phyloP scores from a whole-genome alignment of 2,329 filamentous ascomycete genomes.

The Pseudocercospora eumusae region DNA sequence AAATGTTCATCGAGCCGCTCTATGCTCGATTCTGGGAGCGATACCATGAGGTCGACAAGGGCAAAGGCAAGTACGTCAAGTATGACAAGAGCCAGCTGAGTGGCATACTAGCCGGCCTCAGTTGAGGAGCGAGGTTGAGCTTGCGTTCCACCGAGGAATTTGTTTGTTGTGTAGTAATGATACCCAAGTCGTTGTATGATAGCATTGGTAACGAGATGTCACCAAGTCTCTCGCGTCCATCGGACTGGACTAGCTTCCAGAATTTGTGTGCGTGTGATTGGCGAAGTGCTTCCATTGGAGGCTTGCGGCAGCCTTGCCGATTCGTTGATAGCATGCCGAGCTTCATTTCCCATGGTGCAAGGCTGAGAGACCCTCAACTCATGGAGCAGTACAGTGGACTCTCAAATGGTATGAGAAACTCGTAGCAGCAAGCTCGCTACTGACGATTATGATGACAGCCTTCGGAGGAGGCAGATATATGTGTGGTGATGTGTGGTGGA shows the following conservation, averaged over 20 bases:
- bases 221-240: not conserved
- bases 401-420: not conserved
- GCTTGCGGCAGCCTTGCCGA: slow-evolving; percentile 4
- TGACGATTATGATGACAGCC: not conserved
- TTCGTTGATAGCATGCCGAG: slow-evolving; percentile 15
- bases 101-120: slow-evolving; percentile 52
- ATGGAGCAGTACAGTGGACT: not conserved
- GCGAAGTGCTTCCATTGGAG: not conserved
- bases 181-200: slow-evolving; percentile 1
- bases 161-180: slow-evolving; percentile 2
- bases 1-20: slow-evolving; percentile 87
- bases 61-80: slow-evolving; percentile 96
- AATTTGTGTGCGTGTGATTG: not conserved
- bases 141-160: not conserved
- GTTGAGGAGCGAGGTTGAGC: slow-evolving; percentile 3
- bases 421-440: not conserved
- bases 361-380: not conserved
- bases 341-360: slow-evolving; percentile 16
- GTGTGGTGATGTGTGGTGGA: not conserved
- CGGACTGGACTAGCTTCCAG: not conserved
- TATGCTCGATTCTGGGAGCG: slow-evolving; percentile 96
- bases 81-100: slow-evolving; percentile 86
- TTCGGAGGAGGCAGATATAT: not conserved
- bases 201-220: not conserved
- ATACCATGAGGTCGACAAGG: slow-evolving; percentile 97